phyloP scores from a whole-genome alignment of 2,329 filamentous ascomycete species.

The Fusarium paranaense region DNA sequence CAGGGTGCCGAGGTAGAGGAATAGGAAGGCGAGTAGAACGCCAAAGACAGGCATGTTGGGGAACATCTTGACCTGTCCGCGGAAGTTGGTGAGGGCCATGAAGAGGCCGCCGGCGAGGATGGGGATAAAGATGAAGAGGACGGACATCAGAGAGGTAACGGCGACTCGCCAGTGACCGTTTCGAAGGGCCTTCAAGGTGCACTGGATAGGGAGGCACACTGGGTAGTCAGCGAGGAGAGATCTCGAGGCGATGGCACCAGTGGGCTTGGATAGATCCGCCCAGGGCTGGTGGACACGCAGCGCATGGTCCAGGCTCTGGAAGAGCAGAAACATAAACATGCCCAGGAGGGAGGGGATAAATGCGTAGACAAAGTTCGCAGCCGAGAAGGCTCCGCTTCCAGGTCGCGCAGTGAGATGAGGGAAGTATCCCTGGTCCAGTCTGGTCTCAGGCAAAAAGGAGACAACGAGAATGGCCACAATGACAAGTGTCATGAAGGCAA shows the following conservation, averaged over 20 bases:
- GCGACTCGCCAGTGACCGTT: conserved; percentile 76
- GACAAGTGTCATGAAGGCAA: conserved; percentile 69
- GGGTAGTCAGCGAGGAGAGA: conserved; percentile 79
- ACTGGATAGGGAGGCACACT: conserved; percentile 71
- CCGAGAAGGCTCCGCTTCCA: conserved; percentile 75
- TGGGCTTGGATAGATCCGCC: conserved; percentile 67
- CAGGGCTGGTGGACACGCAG: conserved; percentile 77
- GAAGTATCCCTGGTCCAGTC: conserved; percentile 76
- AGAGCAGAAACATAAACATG: conserved; percentile 73
- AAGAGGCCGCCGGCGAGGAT: conserved; percentile 77
- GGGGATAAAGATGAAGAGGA: conserved; percentile 72
- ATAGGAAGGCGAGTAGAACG: conserved; percentile 76
- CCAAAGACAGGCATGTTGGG: conserved; percentile 80
- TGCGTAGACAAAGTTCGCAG: conserved; percentile 88
- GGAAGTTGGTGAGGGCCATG: conserved; percentile 73
- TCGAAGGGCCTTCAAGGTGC: conserved; percentile 66
- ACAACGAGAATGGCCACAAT: conserved; percentile 79
- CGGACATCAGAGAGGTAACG: conserved; percentile 67
- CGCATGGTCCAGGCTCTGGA: conserved; percentile 74
- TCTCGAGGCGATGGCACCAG: conserved; percentile 70
- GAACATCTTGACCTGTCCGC: conserved; percentile 70
- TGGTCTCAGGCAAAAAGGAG: conserved; percentile 78
- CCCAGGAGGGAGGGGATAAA: conserved; percentile 78
- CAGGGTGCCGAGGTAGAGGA: conserved; percentile 76
- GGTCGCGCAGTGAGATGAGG: conserved; percentile 75